Evolutionary conservation across 805 yeast genomes (phyloP).

Genomic region (Candida corydali): DNA sequence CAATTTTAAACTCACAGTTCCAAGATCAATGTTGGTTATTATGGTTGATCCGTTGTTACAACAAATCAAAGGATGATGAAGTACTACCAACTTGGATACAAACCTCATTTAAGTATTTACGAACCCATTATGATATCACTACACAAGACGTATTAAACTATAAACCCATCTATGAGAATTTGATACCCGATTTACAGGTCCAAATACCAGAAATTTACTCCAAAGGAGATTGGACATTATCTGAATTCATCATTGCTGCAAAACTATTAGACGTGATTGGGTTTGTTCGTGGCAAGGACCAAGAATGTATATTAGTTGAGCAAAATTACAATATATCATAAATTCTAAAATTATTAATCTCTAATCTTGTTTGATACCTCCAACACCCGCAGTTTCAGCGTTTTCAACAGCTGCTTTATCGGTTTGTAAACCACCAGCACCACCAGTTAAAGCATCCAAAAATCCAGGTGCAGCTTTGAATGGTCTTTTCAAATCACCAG

Average conservation of each 20-base stretch:
- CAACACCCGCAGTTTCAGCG: slow-evolving; percentile 81
- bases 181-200: slow-evolving; percentile 45
- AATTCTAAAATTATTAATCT: background rate
- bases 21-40: slow-evolving; percentile 57
- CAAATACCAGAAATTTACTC: slow-evolving; percentile 57
- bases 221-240: slow-evolving; percentile 46
- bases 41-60: slow-evolving; percentile 60
- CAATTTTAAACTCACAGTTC: slow-evolving; percentile 43
- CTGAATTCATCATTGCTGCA: slow-evolving; percentile 48
- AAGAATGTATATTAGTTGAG: slow-evolving; percentile 38
- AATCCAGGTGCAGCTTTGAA: slow-evolving; percentile 72
- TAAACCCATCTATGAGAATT: slow-evolving; percentile 47
- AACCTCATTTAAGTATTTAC: slow-evolving; percentile 33
- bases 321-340: slow-evolving; percentile 6
- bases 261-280: slow-evolving; percentile 48
- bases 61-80: slow-evolving; percentile 36
- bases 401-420: slow-evolving; percentile 83
- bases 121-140: slow-evolving; percentile 31
- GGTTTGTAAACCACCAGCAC: slow-evolving; percentile 54
- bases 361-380: slow-evolving; percentile 87
- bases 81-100: slow-evolving; percentile 51
- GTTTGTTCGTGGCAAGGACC: slow-evolving; percentile 43
- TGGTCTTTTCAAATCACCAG: slow-evolving; percentile 94
- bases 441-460: slow-evolving; percentile 54
- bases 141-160: slow-evolving; percentile 55